Base-by-base conservation (phyloP, 2,329 filamentous ascomycete genomes). In the Ceratocystis albifundus region DNA sequence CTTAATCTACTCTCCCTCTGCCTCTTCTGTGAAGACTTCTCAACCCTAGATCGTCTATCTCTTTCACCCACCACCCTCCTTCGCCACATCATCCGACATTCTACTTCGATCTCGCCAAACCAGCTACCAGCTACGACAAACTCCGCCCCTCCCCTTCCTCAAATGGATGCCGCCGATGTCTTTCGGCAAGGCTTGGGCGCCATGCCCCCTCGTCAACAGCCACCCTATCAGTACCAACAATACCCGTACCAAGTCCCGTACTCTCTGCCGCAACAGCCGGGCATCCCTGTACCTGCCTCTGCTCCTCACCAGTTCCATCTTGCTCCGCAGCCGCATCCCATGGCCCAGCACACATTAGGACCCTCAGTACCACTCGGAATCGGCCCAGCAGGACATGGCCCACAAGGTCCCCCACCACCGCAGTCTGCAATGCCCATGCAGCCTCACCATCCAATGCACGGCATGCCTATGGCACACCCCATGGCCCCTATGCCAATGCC, bases 141-240 rank as follows among this genome's bases (percentile, higher is more conserved):
- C n/a, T n/a, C 59, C 41, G 15, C 53, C 4, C 4, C 25, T 12
- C 53, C 15, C 53, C 8, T 28, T 20, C 46, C 53, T 15, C 32
- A 70, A 68, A 87, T 87, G 84, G 82, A 87, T 73, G 78, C 81
- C 70, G 77, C 80, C 69, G 79, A 80, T 72, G 77, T 85, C 72
- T 84, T 85, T 71, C 82, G 81, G 70, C 83, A 83, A 73, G 83
- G 81, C 72, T 77, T 84, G 68, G 78, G 77, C 71, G 71, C 72
- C 74, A 73, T 66, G 66, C 69, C 69, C 41, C 69, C 48, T 57
- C 67, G 62, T 28, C 67, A 68, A 55, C 67, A 68, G 59, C 61
- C 53, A 12, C 67, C 67, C 20, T 65, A 62, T 15, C 67, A 68
- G 53, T 66, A 61, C 30, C 41, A 65, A 46, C 64, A 64, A 55